Evolutionary conservation across 768 basidiomycete species (phyloP).

Genomic region (Leccinum aurantiacum): DNA sequence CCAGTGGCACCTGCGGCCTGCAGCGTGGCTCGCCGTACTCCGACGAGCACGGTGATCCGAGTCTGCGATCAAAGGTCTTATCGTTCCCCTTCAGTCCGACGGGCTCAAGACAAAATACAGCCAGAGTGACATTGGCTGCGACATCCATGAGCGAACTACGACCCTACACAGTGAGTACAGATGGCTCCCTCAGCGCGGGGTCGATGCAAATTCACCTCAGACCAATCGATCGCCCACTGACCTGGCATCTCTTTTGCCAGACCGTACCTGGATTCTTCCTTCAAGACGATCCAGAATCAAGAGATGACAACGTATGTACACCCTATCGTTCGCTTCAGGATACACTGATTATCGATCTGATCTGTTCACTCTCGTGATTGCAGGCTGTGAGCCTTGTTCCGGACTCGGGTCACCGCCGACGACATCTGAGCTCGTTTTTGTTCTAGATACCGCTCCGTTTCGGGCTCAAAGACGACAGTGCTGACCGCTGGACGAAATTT

Average conservation of each 20-base stretch:
- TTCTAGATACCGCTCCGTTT: conserved; percentile 56
- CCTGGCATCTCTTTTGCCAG: not conserved
- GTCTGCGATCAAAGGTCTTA: no score
- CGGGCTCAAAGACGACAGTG: conserved; percentile 54
- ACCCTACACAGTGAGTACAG: conserved; percentile 19
- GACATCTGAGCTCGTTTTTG: not conserved
- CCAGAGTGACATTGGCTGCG: not conserved
- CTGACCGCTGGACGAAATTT: conserved; percentile 52
- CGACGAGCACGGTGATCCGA: no score
- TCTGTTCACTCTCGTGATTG: not conserved
- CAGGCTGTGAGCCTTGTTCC: conserved; percentile 17
- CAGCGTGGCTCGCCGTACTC: no score
- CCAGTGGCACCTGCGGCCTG: no score
- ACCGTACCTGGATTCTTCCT: conserved; percentile 16
- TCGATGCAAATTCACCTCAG: not conserved
- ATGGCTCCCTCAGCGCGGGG: not conserved
- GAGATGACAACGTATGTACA: conserved; percentile 14
- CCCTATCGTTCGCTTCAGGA: not conserved
- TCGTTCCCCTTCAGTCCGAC: no score
- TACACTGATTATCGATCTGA: not conserved
- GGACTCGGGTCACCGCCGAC: not conserved
- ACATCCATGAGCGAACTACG: not conserved
- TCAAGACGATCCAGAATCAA: conserved; percentile 22
- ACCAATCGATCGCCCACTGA: not conserved
- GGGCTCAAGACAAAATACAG: not conserved